Evolutionary conservation across 805 yeast genomes (phyloP).

Genomic region (Komagataella ulmi): DNA sequence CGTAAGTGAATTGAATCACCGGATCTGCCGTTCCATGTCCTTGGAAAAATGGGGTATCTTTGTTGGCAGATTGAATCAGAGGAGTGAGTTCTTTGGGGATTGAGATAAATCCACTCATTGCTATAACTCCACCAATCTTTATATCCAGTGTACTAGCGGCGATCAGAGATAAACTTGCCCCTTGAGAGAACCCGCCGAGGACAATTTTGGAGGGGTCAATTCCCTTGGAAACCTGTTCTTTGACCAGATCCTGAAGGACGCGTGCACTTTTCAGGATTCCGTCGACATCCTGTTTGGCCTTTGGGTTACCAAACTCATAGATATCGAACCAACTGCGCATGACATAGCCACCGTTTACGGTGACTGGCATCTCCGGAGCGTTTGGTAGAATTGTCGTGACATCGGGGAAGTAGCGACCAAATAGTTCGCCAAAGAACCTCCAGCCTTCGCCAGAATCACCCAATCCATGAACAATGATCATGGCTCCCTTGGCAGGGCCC

Average conservation of each 20-base stretch:
- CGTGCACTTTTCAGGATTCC: conserved; percentile 42
- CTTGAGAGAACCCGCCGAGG: conserved; percentile 95
- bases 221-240: conserved; percentile 38
- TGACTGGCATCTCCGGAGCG: conserved; percentile 66
- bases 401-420: conserved; percentile 34
- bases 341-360: conserved; percentile 47
- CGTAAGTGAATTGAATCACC: conserved; percentile 32
- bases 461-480: conserved; percentile 77
- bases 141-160: conserved; percentile 35
- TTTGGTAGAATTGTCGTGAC: conserved; percentile 79
- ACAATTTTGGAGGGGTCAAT: conserved; percentile 55
- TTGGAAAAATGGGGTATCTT: conserved; percentile 65
- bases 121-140: conserved; percentile 68
- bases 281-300: conserved; percentile 31
- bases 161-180: conserved; percentile 70
- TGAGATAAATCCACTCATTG: conserved; percentile 65
- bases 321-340: conserved; percentile 91
- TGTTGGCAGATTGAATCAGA: conserved; percentile 25
- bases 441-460: conserved; percentile 91
- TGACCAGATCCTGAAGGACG: conserved; percentile 28
- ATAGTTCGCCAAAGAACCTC: conserved; percentile 63
- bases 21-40: conserved; percentile 83
- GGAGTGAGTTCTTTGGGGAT: conserved; percentile 15
- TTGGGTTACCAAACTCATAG: conserved; percentile 33
- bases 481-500: conserved; percentile 39